Percentiles rank a stretch among this genome's conserved stretches.
Conservation (phyloP, 768 basidiomycete genomes). For the Lactarius sanguifluus region DNA sequence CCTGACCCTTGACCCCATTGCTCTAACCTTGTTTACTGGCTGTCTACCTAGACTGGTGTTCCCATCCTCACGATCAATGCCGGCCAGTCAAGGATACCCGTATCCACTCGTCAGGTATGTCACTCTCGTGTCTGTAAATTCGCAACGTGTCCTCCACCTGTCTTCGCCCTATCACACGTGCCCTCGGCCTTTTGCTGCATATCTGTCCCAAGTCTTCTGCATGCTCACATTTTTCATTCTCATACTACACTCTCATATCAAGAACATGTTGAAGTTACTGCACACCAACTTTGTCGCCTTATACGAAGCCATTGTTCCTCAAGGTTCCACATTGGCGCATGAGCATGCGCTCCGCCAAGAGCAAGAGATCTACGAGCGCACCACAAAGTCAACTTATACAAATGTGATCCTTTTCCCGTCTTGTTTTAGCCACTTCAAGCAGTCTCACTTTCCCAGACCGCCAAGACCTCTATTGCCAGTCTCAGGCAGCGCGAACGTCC, state of each 20-base stretch:
- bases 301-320: slow-evolving; percentile 55
- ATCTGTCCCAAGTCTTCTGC: not conserved
- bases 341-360: slow-evolving; percentile 85
- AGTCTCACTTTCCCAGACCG: slow-evolving; percentile 40
- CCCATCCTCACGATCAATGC: slow-evolving; percentile 67
- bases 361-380: slow-evolving; percentile 70
- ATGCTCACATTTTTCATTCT: slow-evolving; percentile 12
- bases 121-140: slow-evolving; percentile 16
- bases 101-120: slow-evolving; percentile 72
- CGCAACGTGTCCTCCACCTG: slow-evolving; percentile 23
- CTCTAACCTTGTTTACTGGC: not conserved
- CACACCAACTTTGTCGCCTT: slow-evolving; percentile 71
- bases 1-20: not conserved
- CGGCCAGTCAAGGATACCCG: slow-evolving; percentile 65
- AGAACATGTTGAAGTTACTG: slow-evolving; percentile 75
- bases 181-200: not conserved
- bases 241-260: slow-evolving; percentile 7
- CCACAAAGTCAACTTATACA: slow-evolving; percentile 79
- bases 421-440: slow-evolving; percentile 17
- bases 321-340: slow-evolving; percentile 61
- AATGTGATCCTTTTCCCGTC: slow-evolving; percentile 50
- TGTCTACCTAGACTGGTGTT: slow-evolving; percentile 48
- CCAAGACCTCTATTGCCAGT: slow-evolving; percentile 51
- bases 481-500: slow-evolving; percentile 58
- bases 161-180: not conserved